phyloP scores from a whole-genome alignment of 2,329 filamentous ascomycete species.

The Xylariaceae sp. region DNA sequence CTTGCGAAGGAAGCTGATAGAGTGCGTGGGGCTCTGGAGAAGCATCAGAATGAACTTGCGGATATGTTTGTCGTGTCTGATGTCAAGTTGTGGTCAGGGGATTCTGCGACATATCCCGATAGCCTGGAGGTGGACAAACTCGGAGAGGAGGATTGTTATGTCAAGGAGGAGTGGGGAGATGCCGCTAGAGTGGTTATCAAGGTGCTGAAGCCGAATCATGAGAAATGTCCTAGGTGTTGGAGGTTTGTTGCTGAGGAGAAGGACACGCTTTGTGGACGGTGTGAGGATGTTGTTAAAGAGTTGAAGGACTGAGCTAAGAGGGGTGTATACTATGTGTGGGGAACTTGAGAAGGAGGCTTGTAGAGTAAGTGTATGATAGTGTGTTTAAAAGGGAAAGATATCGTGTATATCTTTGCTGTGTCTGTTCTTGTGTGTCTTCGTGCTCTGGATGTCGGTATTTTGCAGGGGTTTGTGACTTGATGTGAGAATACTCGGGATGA shows the following conservation, averaged over 20 bases:
- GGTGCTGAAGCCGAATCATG: constrained; percentile 46
- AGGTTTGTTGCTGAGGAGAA: constrained; percentile 68
- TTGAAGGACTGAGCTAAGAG: background rate
- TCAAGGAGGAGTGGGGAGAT: constrained; percentile 39
- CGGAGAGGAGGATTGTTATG: constrained; percentile 35
- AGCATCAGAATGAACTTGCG: constrained; percentile 50
- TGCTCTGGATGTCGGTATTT: too few relatives aligned
- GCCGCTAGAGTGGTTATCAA: constrained; percentile 35
- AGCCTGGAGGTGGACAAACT: constrained; percentile 2
- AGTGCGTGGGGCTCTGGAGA: constrained; percentile 30
- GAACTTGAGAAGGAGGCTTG: too few relatives aligned
- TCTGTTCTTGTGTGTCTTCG: too few relatives aligned
- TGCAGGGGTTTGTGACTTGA: too few relatives aligned
- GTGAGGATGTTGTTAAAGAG: constrained; percentile 58
- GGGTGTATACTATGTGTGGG: too few relatives aligned
- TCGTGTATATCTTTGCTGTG: too few relatives aligned
- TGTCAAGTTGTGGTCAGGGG: constrained; percentile 34
- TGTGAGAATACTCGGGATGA: too few relatives aligned
- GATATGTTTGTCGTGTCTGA: constrained; percentile 57
- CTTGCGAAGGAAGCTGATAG: constrained; percentile 2
- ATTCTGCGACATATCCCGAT: constrained; percentile 37
- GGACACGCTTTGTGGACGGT: constrained; percentile 67
- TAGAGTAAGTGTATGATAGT: too few relatives aligned
- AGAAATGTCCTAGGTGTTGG: constrained; percentile 90
- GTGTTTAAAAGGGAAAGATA: too few relatives aligned